Base-by-base conservation (phyloP, 2,329 filamentous ascomycete species). In the Rhynchosporium graminicola region DNA sequence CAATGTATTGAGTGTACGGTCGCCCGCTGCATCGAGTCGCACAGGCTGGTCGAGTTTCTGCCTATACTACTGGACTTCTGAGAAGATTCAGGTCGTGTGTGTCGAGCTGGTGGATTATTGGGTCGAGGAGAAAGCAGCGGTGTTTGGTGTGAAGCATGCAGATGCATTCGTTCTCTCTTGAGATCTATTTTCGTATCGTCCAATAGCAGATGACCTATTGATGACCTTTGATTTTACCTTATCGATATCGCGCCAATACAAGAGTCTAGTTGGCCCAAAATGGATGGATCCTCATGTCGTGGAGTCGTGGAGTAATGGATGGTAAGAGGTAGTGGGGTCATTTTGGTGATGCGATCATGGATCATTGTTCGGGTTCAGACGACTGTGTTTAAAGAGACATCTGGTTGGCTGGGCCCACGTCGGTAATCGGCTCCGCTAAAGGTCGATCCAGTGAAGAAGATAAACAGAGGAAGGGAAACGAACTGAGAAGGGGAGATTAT, bases 331-430 rank as follows among this genome's bases (percentile, higher is more conserved):
- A 36, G 40, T 33, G 40, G 54, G 54, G 28, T 57, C 10, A 45
- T 20, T 38, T 57, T 57, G 29, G 43, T 57, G 54, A 57, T 33
- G 54, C 52, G 29, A 42, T 55, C 52, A 40, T 55, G 5, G 12
- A 31, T 7, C 28, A 26, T 28, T 46, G 43, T n/a, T 26, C 46
- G 12, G 20, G 20, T 20, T 40, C 31, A 13, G 13, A 52, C 50
- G 29, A 52, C 31, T 36, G 6, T 10, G 33, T 6, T 2, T 1
- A 36, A 36, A 6, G 9, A 6, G 33, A 36, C 33, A 36, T 26
- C 51, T 29, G n/a, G 3, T 26, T 46, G 43, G 43, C 42, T 28
- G 43, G 40, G 40, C 10, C 4, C 40, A 46, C 43, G 15, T 46
- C 6, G 43, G 43, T 10, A 9, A 28, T 7, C n/a, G 20, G 26